Evolutionary conservation across 176 grass and related monocot species (phyloP), one percentile per base, ranked within the genome.

Genomic region (Dendrocalamus sinicus): DNA sequence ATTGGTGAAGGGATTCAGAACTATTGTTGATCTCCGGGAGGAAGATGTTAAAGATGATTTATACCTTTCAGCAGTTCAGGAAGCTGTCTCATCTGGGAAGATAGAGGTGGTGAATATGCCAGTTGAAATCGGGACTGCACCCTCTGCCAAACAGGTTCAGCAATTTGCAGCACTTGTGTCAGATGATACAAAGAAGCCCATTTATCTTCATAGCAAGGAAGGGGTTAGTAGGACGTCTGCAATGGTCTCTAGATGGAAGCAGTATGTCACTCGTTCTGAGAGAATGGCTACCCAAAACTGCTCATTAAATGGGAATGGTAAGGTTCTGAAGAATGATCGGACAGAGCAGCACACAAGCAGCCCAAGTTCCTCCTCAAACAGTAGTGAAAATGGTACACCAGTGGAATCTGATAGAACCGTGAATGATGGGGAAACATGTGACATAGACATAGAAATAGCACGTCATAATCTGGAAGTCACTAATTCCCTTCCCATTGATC

Each of bases 171-270:
- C 80, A 50, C 81, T 99, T 86, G 93, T 96, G n/a, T 90, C 89
- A 28, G 88, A 91, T 91, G 76, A 60, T 11, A 45, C 70, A 59
- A 92, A 86, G 70, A 94, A 78, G 45, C 93, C 88, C 78, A 92
- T 99, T 83, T 99, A 94, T 90, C 92, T 99, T 44, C 94, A 96
- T 83, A 96, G 96, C 88, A 78, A 91, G 80, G 94, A 99, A 93
- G 96, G 96, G 47, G 87, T 94, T 68, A 72, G 78, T 72, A 96
- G 94, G 86, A 87, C 96, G 11, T 94, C 93, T 88, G 96, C 91
- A 53, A 99, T 99, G 96, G 92, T 99, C 76, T 99, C 94, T 59
- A 92, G 96, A 90, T 99, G 94, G 94, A 96, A 90, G 81, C 96
- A 99, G 55, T 84, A 87, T 77, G 54, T 92, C 83, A 88, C 90